These are phyloP conservation scores for Sphaceloma murrayae DNA, from an alignment of 2,329 filamentous ascomycete species.

Conservation along the genomic window DNA sequence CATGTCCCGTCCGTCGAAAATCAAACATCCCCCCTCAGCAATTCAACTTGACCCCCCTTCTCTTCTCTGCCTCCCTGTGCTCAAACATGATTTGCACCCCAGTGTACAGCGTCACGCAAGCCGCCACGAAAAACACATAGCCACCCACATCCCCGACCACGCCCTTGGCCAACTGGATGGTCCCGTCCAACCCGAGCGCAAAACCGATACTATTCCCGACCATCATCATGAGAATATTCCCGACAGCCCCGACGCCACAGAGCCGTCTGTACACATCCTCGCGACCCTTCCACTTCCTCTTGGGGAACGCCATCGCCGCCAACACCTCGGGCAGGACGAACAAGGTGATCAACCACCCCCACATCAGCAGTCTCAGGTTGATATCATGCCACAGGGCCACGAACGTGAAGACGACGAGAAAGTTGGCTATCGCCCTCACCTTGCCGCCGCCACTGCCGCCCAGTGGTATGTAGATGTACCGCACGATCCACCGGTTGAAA, in stretches of 20 bases:
- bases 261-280: conserved; percentile 70
- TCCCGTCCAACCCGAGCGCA: conserved; percentile 79
- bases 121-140: conserved; percentile 59
- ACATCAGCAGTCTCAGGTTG: conserved; percentile 77
- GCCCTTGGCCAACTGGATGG: conserved; percentile 64
- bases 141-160: conserved; percentile 72
- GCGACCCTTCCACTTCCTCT: conserved; percentile 56
- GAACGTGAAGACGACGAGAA: conserved; percentile 83
- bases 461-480: conserved; percentile 88
- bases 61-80: conserved; percentile 71
- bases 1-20: neutral
- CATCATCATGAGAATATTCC: conserved; percentile 91
- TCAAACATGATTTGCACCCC: conserved; percentile 96
- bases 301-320: conserved; percentile 62
- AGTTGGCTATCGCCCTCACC: conserved; percentile 59
- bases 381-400: conserved; percentile 98
- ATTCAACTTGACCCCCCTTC: conserved; percentile 62
- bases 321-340: conserved; percentile 87
- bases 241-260: conserved; percentile 69
- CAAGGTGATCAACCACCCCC: conserved; percentile 92
- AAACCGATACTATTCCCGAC: conserved; percentile 90
- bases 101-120: conserved; percentile 68
- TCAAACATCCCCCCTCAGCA: neutral
- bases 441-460: conserved; percentile 61
- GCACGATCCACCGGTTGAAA: conserved; percentile 88